Evolutionary conservation across 2,329 filamentous ascomycete species (phyloP).

Genomic region (Penicillium hordei): DNA sequence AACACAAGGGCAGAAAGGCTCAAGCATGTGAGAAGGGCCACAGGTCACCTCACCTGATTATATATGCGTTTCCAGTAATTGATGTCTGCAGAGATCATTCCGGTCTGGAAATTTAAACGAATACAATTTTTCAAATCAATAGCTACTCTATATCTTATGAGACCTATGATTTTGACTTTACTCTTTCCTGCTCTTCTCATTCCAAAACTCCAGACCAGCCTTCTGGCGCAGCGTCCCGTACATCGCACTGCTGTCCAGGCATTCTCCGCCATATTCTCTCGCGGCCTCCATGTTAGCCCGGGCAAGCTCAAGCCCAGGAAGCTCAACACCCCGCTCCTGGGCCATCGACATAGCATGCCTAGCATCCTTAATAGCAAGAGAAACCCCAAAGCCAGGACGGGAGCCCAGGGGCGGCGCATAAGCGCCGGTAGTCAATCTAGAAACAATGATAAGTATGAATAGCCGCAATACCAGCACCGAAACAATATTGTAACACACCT

Average conservation of each 20-base stretch:
- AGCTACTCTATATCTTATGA: neutral
- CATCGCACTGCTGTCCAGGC: conserved; percentile 42
- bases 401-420: conserved; percentile 42
- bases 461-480: neutral
- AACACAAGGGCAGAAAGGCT: neutral
- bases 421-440: conserved; percentile 43
- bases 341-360: conserved; percentile 38
- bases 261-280: conserved; percentile 38
- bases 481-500: conserved; percentile 24
- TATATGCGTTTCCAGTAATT: neutral
- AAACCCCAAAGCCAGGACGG: conserved; percentile 40
- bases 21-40: neutral
- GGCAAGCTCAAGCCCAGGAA: conserved; percentile 38
- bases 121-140: neutral
- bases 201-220: conserved; percentile 41
- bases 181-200: conserved; percentile 37
- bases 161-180: neutral
- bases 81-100: neutral
- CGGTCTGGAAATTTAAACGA: neutral
- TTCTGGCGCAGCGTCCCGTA: conserved; percentile 39
- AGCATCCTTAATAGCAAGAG: conserved; percentile 41
- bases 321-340: conserved; percentile 30
- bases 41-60: neutral
- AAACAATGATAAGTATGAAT: neutral
- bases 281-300: conserved; percentile 38